phyloP scores from a whole-genome alignment of 2,329 filamentous ascomycete species.

The Acrocalymma vagum region DNA sequence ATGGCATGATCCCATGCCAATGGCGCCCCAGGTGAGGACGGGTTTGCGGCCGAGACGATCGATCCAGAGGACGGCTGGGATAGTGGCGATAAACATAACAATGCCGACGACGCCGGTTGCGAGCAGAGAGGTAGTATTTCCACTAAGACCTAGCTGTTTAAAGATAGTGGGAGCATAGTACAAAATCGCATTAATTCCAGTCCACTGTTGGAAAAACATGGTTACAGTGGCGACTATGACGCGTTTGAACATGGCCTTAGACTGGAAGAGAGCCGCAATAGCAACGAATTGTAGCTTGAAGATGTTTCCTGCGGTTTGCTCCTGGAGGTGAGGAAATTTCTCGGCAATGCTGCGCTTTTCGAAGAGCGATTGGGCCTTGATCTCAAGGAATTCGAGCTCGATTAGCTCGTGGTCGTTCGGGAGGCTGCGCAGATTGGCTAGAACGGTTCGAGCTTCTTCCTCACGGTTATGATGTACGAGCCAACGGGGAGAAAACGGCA shows the following conservation, averaged over 20 bases:
- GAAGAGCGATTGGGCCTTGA: constrained; percentile 80
- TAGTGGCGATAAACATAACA: constrained; percentile 72
- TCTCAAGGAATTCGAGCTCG: constrained; percentile 81
- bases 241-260: constrained; percentile 71
- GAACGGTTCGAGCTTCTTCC: constrained; percentile 69
- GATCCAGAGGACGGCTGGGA: constrained; percentile 72
- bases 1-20: constrained; percentile 76
- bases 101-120: constrained; percentile 78
- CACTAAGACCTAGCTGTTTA: constrained; percentile 54
- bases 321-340: constrained; percentile 71
- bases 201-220: constrained; percentile 63
- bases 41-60: constrained; percentile 72
- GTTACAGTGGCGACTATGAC: constrained; percentile 67
- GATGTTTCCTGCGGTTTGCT: constrained; percentile 67
- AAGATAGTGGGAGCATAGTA: constrained; percentile 63
- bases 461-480: constrained; percentile 75
- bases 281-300: constrained; percentile 69
- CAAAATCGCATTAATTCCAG: constrained; percentile 56
- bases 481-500: constrained; percentile 83
- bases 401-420: constrained; percentile 71
- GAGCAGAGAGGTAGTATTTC: constrained; percentile 63
- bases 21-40: constrained; percentile 68
- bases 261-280: constrained; percentile 70
- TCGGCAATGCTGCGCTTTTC: constrained; percentile 74
- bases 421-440: constrained; percentile 71